These are phyloP conservation scores for Xerocomellus chrysenteron DNA, from an alignment of 768 basidiomycete genomes.

Conservation along the genomic window DNA sequence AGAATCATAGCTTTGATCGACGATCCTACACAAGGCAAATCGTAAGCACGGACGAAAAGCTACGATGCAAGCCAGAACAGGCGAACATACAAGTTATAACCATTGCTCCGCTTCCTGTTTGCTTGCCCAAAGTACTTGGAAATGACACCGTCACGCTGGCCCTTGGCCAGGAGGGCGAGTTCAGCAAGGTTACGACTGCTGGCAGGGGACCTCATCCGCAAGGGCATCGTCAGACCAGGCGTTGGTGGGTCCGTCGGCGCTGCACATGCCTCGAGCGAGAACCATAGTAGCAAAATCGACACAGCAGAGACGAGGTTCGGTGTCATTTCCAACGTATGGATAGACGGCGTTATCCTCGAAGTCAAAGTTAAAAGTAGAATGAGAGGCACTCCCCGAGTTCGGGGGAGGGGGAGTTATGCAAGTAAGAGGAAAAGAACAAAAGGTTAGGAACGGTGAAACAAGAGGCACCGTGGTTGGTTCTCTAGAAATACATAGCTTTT, in stretches of 20 bases:
- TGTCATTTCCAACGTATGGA: conserved; percentile 13
- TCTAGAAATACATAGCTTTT: conserved; percentile 3
- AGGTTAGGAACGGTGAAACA: not conserved
- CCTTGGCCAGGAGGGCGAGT: conserved; percentile 37
- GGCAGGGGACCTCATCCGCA: conserved; percentile 17
- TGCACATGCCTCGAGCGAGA: conserved; percentile 4
- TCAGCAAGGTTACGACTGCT: conserved; percentile 1
- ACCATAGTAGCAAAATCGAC: conserved; percentile 12
- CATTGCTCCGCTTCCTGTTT: conserved; percentile 41
- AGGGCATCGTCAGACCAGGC: conserved; percentile 20
- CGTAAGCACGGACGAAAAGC: not conserved
- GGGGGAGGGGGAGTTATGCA: not conserved
- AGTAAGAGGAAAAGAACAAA: not conserved
- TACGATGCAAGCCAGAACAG: not conserved
- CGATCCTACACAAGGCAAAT: conserved; percentile 41
- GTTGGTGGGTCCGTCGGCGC: conserved; percentile 14
- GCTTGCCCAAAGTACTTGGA: conserved; percentile 46
- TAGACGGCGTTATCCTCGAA: not conserved
- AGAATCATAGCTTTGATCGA: conserved; percentile 66
- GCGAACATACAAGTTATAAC: conserved; percentile 50
- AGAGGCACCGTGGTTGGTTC: too few relatives aligned
- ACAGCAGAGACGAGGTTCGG: conserved; percentile 7
- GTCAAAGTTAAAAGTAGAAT: not conserved
- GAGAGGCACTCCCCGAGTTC: not conserved
- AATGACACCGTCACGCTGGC: conserved; percentile 41